A percentile compares a stretch with the other conserved stretches of the same genome.
Evolutionary conservation across 495 filamentous ascomycete genomes (phyloP).

Genomic region (Talaromyces wortmannii): DNA sequence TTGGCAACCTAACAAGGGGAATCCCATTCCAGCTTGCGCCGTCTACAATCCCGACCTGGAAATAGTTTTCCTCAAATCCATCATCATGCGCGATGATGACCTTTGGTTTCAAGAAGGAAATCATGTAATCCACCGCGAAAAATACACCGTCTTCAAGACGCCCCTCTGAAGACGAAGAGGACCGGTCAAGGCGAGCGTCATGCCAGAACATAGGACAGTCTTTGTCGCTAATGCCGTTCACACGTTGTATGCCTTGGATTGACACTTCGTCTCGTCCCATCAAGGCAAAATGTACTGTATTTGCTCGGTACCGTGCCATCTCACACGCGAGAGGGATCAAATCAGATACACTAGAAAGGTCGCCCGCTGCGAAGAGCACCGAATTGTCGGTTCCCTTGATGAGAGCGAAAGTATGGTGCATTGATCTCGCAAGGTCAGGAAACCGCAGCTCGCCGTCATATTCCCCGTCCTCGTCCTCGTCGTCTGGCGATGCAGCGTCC

Average conservation of each 20-base stretch:
- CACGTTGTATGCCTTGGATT: constrained; percentile 38
- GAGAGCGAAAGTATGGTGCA: constrained; percentile 31
- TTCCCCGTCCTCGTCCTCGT: constrained; percentile 7
- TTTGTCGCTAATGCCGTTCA: constrained; percentile 38
- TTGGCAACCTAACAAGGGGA: constrained; percentile 63
- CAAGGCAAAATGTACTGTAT: constrained; percentile 46
- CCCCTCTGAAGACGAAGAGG: constrained; percentile 36
- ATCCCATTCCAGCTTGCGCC: constrained; percentile 33
- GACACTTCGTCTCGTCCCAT: constrained; percentile 48
- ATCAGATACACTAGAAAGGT: constrained; percentile 41
- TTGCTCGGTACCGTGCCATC: constrained; percentile 37
- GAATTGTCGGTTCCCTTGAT: constrained; percentile 19
- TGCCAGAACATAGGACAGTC: constrained; percentile 49
- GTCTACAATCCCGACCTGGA: constrained; percentile 43
- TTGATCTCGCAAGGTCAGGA: constrained; percentile 39
- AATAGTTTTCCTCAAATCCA: constrained; percentile 40
- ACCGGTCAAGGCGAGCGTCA: constrained; percentile 43
- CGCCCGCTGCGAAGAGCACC: constrained; percentile 45
- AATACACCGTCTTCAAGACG: constrained; percentile 45
- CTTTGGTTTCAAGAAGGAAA: constrained; percentile 39
- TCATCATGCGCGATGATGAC: constrained; percentile 42
- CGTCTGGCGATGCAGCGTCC: constrained; percentile 13
- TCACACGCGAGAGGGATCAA: constrained; percentile 48
- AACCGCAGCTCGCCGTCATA: constrained; percentile 53
- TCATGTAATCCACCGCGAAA: constrained; percentile 35